These are phyloP conservation scores for Sordariomycetes sp. DNA, from an alignment of 2,329 filamentous ascomycete genomes.

Conservation along the genomic window DNA sequence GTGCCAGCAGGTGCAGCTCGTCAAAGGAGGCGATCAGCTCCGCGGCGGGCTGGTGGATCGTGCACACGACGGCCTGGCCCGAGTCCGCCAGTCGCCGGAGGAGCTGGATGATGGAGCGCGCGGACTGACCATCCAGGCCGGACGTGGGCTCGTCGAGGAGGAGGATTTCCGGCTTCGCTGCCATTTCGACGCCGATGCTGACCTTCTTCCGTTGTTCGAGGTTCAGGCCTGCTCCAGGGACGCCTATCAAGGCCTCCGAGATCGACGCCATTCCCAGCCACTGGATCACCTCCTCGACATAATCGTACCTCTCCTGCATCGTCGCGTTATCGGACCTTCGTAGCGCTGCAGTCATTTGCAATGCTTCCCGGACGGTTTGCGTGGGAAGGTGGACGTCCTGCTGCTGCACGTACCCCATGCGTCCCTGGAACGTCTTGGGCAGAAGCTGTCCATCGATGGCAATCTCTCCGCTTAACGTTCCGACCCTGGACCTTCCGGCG, in stretches of 20 bases:
- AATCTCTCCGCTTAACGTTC: conserved; percentile 61
- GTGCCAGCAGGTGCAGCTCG: conserved; percentile 42
- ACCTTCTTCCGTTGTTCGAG: conserved; percentile 40
- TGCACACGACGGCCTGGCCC: conserved; percentile 38
- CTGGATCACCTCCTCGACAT: conserved; percentile 42
- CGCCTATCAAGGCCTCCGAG: conserved; percentile 38
- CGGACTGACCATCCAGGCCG: conserved; percentile 50
- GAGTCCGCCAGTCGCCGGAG: conserved; percentile 50
- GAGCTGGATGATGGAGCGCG: conserved; percentile 63
- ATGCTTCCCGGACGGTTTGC: conserved; percentile 56
- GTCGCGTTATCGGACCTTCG: too few species aligned
- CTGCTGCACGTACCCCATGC: conserved; percentile 63
- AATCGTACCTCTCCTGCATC: too few species aligned
- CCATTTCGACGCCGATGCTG: conserved; percentile 36
- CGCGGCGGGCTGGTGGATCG: conserved; percentile 38
- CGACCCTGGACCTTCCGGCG: conserved; percentile 63
- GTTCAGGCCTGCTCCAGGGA: conserved; percentile 31
- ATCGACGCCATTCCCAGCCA: conserved; percentile 45
- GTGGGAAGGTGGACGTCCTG: conserved; percentile 63
- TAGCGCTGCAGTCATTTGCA: conserved; percentile 56
- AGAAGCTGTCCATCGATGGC: conserved; percentile 55
- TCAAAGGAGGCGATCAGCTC: conserved; percentile 35
- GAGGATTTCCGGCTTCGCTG: conserved; percentile 31
- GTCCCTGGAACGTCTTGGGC: conserved; percentile 58
- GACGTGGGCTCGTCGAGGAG: conserved; percentile 42